Base-by-base conservation (phyloP, 2,329 filamentous ascomycete genomes). In the Ambrosiella cleistominuta region DNA sequence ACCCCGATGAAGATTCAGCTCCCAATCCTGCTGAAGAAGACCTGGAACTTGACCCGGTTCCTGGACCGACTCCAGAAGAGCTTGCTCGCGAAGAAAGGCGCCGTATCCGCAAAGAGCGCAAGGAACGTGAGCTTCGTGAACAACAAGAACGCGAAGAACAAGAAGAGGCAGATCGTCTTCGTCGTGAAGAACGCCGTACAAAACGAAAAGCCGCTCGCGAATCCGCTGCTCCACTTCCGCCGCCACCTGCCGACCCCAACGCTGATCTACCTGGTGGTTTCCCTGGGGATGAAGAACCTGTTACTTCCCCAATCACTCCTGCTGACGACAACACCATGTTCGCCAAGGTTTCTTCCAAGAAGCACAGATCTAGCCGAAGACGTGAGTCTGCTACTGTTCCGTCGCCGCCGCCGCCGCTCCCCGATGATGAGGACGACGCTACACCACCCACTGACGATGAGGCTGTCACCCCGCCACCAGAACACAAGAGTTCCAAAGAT, bases 401-500 rank as follows among this genome's bases (percentile, higher is more conserved):
- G 3, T 59, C 58, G 8, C 60, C 57, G 3, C 71, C 73, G 0
- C 70, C 71, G 7, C 68, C 75, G 6, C 72, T 73, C 2, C 71
- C 57, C 36, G 55, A 58, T 38, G 59, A 60, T 15, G 59, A 60
- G 9, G 56, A 50, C 44, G 55, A 60, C 40, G 52, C 56, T 35
- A 56, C 59, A 2, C 52, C 74, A n/a, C 72, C 74, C 1, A 70
- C 72, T 15, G 72, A 72, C 19, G 76, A 78, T 55, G 70, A 69
- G 45, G 74, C 75, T 38, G 66, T 72, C 52, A 72, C 75, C 7
- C 75, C 77, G 36, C 74, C 75, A 3, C 71, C 79, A 13, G 80
- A 82, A 55, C 71, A 75, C 11, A 81, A 75, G 3, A 75, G 75
- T 2, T 87, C 81, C 70, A 94, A 85, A 67, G 86, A 94, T 62